Base-by-base conservation (phyloP, 2,329 filamentous ascomycete species). In the Zasmidium citrigriseum region DNA sequence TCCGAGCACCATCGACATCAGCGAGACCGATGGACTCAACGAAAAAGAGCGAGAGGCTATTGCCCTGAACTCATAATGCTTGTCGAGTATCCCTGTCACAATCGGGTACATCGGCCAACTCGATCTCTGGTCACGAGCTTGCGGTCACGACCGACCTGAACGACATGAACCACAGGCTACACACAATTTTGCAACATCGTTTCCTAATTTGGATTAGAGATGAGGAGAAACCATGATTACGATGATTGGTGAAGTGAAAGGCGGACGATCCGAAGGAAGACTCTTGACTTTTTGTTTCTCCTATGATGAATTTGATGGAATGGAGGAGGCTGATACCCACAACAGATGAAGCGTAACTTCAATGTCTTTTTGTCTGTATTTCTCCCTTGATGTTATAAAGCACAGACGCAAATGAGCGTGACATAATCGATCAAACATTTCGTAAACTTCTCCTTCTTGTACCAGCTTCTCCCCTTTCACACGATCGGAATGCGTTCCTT, bases 41-140 rank as follows among this genome's bases (percentile, higher is more conserved):
- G 54, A 58, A 20, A 48, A 60, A 18, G 62, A 64, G 45, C 46
- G 57, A 23, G 59, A 62, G 21, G 60, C 62, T 4, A 53, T 64
- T 21, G 62, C 62, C 24, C 20, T 57, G 1, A 45, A 55, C 24
- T 54, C 34, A 54, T 46, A 18, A 45, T 44, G 18, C 34, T 16
- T n/a, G 5, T 41, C n/a, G n/a, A 41, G 18, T 41, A 41, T 16
- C 14, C 7, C 5, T 4, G 14, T n/a, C 16, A 41, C 5, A 41
- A 11, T n/a, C 14, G 5, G 34, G 4, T 16, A 41, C 5, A 16
- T 16, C 34, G 16, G 34, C 34, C 14, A 4, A 24, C 24, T 22
- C 48, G 22, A 4, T n/a, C 34, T 41, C 34, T 41, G 34, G n/a
- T n/a, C n/a, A n/a, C n/a, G n/a, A n/a, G n/a, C n/a, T n/a, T n/a